Evolutionary conservation across 192 early-diverging fungal species (phyloP).

Genomic region (Backusella mclennaniae): DNA sequence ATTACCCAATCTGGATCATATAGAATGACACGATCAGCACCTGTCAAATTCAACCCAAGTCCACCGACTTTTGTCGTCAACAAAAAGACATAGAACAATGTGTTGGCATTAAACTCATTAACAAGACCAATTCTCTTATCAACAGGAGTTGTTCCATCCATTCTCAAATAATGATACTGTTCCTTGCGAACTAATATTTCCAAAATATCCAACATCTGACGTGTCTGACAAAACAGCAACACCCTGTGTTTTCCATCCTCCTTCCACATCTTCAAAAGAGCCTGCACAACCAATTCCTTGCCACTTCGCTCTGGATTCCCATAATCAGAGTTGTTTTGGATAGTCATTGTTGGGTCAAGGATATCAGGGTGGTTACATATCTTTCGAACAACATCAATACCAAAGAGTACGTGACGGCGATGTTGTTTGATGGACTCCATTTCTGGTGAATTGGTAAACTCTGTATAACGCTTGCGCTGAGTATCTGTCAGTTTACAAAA

Average conservation of each 20-base stretch:
- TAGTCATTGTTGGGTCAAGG: constrained; percentile 33
- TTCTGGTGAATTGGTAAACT: constrained; percentile 71
- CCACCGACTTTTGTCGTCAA: constrained; percentile 98
- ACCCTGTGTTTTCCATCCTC: constrained; percentile 72
- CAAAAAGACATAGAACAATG: constrained; percentile 81
- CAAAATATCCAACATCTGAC: constrained; percentile 94
- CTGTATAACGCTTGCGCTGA: constrained; percentile 72
- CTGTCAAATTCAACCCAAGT: constrained; percentile 92
- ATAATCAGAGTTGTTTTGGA: constrained; percentile 50
- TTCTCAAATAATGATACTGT: constrained; percentile 72
- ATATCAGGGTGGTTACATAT: constrained; percentile 98
- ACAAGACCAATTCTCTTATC: constrained; percentile 79
- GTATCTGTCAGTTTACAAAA: constrained; percentile 83
- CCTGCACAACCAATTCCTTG: constrained; percentile 88
- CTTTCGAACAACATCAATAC: constrained; percentile 91
- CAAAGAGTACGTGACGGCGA: constrained; percentile 78
- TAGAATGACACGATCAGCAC: constrained; percentile 90
- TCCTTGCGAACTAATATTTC: constrained; percentile 66
- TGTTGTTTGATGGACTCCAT: constrained; percentile 78
- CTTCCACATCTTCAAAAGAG: constrained; percentile 85
- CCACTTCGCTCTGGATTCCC: constrained; percentile 69
- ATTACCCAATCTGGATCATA: constrained; percentile 94
- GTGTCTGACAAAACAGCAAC: constrained; percentile 91
- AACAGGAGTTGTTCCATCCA: constrained; percentile 97
- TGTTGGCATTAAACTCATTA: constrained; percentile 77